Conservation (phyloP, 1,139 yeast species). For the Arxiozyma telluris region DNA sequence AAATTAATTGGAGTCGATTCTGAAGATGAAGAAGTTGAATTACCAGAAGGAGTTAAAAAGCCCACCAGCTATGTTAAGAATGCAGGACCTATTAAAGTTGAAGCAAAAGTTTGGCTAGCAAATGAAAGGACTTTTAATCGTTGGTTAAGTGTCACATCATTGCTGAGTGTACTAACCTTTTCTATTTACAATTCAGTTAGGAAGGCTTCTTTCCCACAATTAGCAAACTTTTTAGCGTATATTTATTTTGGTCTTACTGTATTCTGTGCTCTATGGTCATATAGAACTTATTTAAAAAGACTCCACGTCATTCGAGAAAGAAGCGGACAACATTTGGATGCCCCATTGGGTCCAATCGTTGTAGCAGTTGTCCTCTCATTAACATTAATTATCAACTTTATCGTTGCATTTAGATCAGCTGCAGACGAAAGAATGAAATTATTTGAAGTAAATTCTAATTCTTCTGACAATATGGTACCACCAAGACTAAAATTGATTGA, state of each 20-base stretch:
- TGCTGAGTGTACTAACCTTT: constrained; percentile 80
- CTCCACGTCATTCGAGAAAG: constrained; percentile 67
- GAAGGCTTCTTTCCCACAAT: constrained; percentile 45
- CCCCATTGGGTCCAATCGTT: constrained; percentile 77
- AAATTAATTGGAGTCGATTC: constrained; percentile 56
- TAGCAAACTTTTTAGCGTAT: constrained; percentile 65
- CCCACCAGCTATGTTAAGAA: constrained; percentile 76
- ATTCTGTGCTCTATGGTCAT: constrained; percentile 86
- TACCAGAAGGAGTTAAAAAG: constrained; percentile 83
- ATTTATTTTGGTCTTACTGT: constrained; percentile 71
- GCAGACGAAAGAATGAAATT: constrained; percentile 17
- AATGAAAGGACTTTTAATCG: constrained; percentile 94
- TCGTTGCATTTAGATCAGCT: constrained; percentile 51
- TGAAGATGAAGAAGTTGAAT: constrained; percentile 76
- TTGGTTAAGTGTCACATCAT: constrained; percentile 89
- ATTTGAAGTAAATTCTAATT: not conserved
- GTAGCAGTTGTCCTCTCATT: constrained; percentile 61
- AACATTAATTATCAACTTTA: constrained; percentile 65
- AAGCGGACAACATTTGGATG: constrained; percentile 81
- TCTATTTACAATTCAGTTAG: constrained; percentile 72
- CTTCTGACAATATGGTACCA: not conserved
- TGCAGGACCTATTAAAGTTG: constrained; percentile 86
- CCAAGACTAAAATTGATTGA: constrained; percentile 22
- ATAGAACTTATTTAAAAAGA: constrained; percentile 62
- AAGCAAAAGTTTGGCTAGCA: constrained; percentile 97